Percentiles rank a stretch among this genome's conserved stretches.
phyloP scores from a whole-genome alignment of 768 basidiomycete genomes.

The Tephrocybe sp. region DNA sequence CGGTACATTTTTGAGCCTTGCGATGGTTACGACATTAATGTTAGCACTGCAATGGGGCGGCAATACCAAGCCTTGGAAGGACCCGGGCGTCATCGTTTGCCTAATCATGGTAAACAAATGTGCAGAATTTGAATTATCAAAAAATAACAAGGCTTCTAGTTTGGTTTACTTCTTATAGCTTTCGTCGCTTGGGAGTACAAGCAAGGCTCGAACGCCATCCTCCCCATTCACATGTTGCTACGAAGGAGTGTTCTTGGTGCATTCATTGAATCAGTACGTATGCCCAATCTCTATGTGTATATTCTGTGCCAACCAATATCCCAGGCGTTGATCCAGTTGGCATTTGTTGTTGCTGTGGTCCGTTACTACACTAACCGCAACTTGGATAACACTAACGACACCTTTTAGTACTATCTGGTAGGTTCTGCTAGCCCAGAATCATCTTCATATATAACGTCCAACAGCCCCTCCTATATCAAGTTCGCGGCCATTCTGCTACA shows the following conservation, averaged over 20 bases:
- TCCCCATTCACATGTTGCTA: slow-evolving; percentile 33
- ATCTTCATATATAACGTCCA: background rate
- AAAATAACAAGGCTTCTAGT: slow-evolving; percentile 1
- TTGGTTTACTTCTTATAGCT: slow-evolving; percentile 24
- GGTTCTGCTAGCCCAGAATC: background rate
- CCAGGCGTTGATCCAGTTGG: background rate
- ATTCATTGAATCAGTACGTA: slow-evolving; percentile 20
- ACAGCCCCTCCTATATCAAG: slow-evolving; percentile 29
- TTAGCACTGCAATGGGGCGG: slow-evolving; percentile 50
- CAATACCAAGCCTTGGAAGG: slow-evolving; percentile 40
- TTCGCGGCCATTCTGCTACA: slow-evolving; percentile 30
- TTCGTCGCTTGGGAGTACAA: slow-evolving; percentile 33
- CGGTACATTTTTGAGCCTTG: slow-evolving; percentile 35
- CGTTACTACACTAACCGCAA: background rate
- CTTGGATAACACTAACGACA: background rate
- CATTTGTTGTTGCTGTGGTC: background rate
- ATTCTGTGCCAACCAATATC: background rate
- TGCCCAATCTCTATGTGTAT: background rate
- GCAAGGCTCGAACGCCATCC: slow-evolving; percentile 34
- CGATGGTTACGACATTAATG: slow-evolving; percentile 34
- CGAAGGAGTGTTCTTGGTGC: slow-evolving; percentile 28
- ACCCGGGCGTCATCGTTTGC: slow-evolving; percentile 30
- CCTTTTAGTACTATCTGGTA: background rate
- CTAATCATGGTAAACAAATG: slow-evolving; percentile 8
- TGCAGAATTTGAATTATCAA: background rate